A percentile compares a stretch with the other conserved stretches of the same genome.
These are phyloP conservation scores for Colletotrichum falcatum DNA, from an alignment of 2,329 filamentous ascomycete species.

Conservation along the genomic window DNA sequence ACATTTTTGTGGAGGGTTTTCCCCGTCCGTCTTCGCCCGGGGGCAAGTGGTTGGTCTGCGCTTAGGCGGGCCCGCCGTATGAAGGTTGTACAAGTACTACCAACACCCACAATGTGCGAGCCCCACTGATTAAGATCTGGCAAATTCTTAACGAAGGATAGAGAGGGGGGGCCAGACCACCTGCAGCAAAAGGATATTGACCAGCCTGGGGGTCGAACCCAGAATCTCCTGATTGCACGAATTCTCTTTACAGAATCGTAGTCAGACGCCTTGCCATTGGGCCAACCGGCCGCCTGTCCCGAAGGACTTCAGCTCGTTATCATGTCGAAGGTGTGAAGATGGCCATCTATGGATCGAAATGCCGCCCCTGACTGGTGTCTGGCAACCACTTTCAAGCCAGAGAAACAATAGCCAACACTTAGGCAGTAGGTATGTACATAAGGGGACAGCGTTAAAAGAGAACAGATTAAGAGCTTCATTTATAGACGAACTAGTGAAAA, in stretches of 20 bases:
- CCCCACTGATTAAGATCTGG: background rate
- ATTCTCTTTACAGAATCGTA: too few species aligned
- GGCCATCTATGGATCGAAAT: background rate
- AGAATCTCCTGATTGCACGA: slow-evolving; percentile 41
- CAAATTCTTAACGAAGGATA: background rate
- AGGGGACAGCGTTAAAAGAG: background rate
- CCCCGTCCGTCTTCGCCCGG: background rate
- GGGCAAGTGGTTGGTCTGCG: background rate
- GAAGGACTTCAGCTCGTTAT: background rate
- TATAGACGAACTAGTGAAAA: too few species aligned
- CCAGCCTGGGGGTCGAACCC: slow-evolving; percentile 41
- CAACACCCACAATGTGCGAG: background rate
- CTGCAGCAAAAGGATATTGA: slow-evolving; percentile 7
- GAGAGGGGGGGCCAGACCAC: too few species aligned
- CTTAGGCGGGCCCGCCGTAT: background rate
- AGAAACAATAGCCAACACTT: background rate
- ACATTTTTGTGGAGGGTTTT: background rate
- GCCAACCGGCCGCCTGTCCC: slow-evolving; percentile 44
- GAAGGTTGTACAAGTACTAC: background rate
- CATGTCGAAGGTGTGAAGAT: fast-evolving
- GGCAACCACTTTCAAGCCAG: background rate
- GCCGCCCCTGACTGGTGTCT: background rate
- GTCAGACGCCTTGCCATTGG: slow-evolving; percentile 59
- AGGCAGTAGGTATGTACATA: too few species aligned
- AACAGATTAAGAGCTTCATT: background rate